Evolutionary conservation across 345 rosid species (phyloP).

Genomic region (Clarkia xantiana): DNA sequence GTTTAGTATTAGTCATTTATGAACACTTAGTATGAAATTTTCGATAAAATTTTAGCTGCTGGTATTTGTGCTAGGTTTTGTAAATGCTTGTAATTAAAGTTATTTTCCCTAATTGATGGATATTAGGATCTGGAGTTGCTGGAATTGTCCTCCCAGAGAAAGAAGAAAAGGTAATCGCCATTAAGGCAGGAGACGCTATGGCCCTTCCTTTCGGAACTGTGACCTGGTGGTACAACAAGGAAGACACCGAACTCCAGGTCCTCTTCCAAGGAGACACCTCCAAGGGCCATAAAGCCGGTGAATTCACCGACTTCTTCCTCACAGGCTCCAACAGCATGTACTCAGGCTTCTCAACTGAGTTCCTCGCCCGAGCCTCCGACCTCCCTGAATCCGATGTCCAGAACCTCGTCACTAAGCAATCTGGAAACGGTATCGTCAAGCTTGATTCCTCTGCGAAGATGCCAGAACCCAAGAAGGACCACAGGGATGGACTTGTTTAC

Average conservation of each 20-base stretch:
- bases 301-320: constrained; percentile 66
- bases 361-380: constrained; percentile 69
- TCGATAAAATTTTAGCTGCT: background rate
- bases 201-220: constrained; percentile 86
- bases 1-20: no score
- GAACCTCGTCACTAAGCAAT: constrained; percentile 38
- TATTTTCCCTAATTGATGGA: background rate
- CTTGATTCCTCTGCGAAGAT: constrained; percentile 31
- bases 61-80: background rate
- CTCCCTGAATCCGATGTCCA: constrained; percentile 29
- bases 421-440: constrained; percentile 51
- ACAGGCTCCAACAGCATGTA: constrained; percentile 66
- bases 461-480: constrained; percentile 44
- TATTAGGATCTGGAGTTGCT: constrained; percentile 57
- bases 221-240: constrained; percentile 84
- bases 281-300: constrained; percentile 61
- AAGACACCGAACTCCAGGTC: constrained; percentile 56
- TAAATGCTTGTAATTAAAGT: background rate
- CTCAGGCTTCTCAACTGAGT: constrained; percentile 67
- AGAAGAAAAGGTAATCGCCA: constrained; percentile 65
- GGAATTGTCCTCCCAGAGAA: constrained; percentile 85
- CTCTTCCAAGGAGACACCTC: constrained; percentile 79
- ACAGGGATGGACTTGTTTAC: constrained; percentile 48
- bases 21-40: no score
- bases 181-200: constrained; percentile 77